A percentile compares a stretch with the other conserved stretches of the same genome.
Conservation (phyloP, 2,329 filamentous ascomycete genomes). For the Cercospora zeina region DNA sequence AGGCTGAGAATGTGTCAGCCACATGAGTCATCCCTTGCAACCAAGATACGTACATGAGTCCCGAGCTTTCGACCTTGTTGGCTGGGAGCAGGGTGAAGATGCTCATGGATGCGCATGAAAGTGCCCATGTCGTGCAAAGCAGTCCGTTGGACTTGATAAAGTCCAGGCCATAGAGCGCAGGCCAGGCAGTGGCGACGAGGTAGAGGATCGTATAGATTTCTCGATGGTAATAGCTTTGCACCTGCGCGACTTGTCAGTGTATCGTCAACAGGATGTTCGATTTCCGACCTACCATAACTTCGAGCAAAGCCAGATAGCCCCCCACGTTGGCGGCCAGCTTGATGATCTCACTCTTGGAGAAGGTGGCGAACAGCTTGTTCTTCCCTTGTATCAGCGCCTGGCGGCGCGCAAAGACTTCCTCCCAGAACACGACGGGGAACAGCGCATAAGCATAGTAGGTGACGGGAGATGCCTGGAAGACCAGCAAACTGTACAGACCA, state of each 20-base stretch:
- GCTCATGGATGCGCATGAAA: slow-evolving; percentile 81
- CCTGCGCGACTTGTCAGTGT: slow-evolving; percentile 52
- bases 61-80: slow-evolving; percentile 76
- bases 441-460: slow-evolving; percentile 90
- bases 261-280: background rate
- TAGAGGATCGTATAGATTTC: slow-evolving; percentile 84
- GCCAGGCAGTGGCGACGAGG: slow-evolving; percentile 75
- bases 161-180: slow-evolving; percentile 66
- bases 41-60: slow-evolving; percentile 64
- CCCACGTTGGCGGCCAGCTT: slow-evolving; percentile 64
- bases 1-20: slow-evolving; percentile 52
- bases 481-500: slow-evolving; percentile 73
- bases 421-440: slow-evolving; percentile 95
- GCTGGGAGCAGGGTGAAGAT: slow-evolving; percentile 85
- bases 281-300: slow-evolving; percentile 61
- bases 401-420: slow-evolving; percentile 82
- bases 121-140: slow-evolving; percentile 69
- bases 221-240: slow-evolving; percentile 86
- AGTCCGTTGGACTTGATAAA: slow-evolving; percentile 69
- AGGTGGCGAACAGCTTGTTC: slow-evolving; percentile 67
- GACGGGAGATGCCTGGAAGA: slow-evolving; percentile 73
- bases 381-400: slow-evolving; percentile 67
- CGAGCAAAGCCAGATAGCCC: slow-evolving; percentile 71
- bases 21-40: background rate
- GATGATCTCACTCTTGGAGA: slow-evolving; percentile 58